Conservation (phyloP, 2,329 filamentous ascomycete species). For the Chaetomiaceae sp. region DNA sequence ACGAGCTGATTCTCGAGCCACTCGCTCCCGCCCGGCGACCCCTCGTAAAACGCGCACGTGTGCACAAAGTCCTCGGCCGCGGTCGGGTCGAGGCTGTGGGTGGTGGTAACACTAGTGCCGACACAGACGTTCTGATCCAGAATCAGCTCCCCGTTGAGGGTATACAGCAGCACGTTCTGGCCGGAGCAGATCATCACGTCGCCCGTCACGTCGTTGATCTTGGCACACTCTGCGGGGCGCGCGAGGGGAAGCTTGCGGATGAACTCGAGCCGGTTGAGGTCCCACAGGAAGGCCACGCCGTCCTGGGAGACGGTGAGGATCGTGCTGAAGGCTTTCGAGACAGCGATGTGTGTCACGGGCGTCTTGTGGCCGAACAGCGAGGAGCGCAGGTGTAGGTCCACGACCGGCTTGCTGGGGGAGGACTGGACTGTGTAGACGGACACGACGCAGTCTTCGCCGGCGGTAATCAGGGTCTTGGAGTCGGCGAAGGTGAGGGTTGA, state of each 20-base stretch:
- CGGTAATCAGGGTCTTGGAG: slow-evolving; percentile 84
- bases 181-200: slow-evolving; percentile 84
- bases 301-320: slow-evolving; percentile 79
- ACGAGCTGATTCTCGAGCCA: slow-evolving; percentile 84
- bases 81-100: slow-evolving; percentile 25
- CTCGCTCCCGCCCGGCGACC: slow-evolving; percentile 67
- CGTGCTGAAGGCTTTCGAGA: slow-evolving; percentile 83
- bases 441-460: slow-evolving; percentile 87
- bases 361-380: slow-evolving; percentile 88
- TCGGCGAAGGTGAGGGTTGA: slow-evolving; percentile 81
- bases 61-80: slow-evolving; percentile 69
- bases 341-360: slow-evolving; percentile 74
- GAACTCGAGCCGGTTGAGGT: slow-evolving; percentile 85
- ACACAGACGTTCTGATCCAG: slow-evolving; percentile 74
- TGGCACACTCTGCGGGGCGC: slow-evolving; percentile 64
- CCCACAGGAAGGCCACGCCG: slow-evolving; percentile 85
- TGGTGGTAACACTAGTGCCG: background rate
- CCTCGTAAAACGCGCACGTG: slow-evolving; percentile 89
- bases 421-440: slow-evolving; percentile 73
- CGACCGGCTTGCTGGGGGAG: slow-evolving; percentile 54
- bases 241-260: slow-evolving; percentile 66
- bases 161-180: slow-evolving; percentile 71
- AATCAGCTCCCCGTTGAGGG: slow-evolving; percentile 79
- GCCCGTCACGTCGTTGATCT: slow-evolving; percentile 85
- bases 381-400: slow-evolving; percentile 74